phyloP scores from a whole-genome alignment of 192 early-diverging fungal species.

The Phlyctochytrium planicorne region DNA sequence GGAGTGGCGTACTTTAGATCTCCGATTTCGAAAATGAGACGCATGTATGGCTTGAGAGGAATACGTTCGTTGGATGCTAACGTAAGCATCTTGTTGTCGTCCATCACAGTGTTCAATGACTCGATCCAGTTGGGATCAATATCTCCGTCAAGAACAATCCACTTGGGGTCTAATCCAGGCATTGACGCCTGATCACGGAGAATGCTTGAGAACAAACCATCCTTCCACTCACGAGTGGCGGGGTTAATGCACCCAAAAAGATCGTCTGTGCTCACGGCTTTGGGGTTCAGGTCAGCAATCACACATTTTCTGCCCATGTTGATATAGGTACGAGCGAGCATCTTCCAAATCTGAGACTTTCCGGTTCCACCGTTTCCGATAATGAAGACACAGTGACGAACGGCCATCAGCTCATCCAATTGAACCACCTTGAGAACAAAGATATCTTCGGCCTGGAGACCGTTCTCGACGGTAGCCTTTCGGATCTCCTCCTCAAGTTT shows the following conservation, averaged over 20 bases:
- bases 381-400: slow-evolving; percentile 69
- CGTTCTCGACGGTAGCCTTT: slow-evolving; percentile 62
- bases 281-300: slow-evolving; percentile 59
- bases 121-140: slow-evolving; percentile 73
- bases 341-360: slow-evolving; percentile 68
- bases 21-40: slow-evolving; percentile 65
- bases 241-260: slow-evolving; percentile 69
- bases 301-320: slow-evolving; percentile 61
- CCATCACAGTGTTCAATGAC: slow-evolving; percentile 68
- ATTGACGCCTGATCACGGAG: slow-evolving; percentile 57
- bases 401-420: slow-evolving; percentile 62
- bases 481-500: slow-evolving; percentile 60
- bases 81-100: slow-evolving; percentile 70
- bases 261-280: slow-evolving; percentile 66
- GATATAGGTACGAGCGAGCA: slow-evolving; percentile 58
- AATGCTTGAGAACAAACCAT: slow-evolving; percentile 65
- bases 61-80: slow-evolving; percentile 66
- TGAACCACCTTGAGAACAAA: slow-evolving; percentile 66
- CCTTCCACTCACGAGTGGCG: slow-evolving; percentile 67
- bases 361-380: slow-evolving; percentile 67
- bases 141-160: slow-evolving; percentile 66
- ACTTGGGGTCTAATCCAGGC: slow-evolving; percentile 61
- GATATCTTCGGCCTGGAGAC: slow-evolving; percentile 64
- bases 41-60: slow-evolving; percentile 63
- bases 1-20: slow-evolving; percentile 69